Evolutionary conservation across 2,329 filamentous ascomycete genomes (phyloP).

Genomic region (Cadophora sp.): DNA sequence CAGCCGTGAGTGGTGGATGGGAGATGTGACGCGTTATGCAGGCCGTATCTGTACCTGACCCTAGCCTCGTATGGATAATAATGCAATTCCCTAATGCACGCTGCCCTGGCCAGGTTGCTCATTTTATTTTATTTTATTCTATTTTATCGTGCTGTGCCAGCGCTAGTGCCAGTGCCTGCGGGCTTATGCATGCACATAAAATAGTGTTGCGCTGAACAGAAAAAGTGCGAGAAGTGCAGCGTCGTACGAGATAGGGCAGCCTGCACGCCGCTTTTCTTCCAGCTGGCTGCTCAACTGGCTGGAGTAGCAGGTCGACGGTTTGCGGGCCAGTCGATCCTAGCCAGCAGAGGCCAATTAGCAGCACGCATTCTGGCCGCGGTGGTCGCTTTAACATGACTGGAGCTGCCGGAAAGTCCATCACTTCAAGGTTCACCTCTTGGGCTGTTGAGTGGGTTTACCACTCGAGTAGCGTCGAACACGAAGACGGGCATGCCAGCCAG

Average conservation of each 20-base stretch:
- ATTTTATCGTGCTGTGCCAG: conserved; percentile 20
- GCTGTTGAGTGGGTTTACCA: background rate
- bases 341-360: conserved; percentile 9
- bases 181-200: conserved; percentile 42
- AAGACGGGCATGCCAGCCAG: conserved; percentile 7
- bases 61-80: conserved; percentile 18
- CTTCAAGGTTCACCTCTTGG: too few relatives aligned
- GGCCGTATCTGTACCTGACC: conserved; percentile 13
- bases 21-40: conserved; percentile 18
- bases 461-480: conserved; percentile 36
- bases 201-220: conserved; percentile 7
- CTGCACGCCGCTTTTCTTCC: conserved; percentile 11
- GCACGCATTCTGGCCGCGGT: conserved; percentile 2
- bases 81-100: conserved; percentile 14
- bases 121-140: conserved; percentile 18
- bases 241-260: background rate
- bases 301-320: background rate
- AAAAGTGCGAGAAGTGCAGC: background rate
- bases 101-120: conserved; percentile 16
- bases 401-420: conserved; percentile 18
- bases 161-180: background rate
- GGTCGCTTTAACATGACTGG: background rate
- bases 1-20: background rate
- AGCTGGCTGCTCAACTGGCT: too few relatives aligned
- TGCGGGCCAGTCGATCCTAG: conserved; percentile 6